Conservation (phyloP, 75 land plant species). For the Pinus albicaulis region DNA sequence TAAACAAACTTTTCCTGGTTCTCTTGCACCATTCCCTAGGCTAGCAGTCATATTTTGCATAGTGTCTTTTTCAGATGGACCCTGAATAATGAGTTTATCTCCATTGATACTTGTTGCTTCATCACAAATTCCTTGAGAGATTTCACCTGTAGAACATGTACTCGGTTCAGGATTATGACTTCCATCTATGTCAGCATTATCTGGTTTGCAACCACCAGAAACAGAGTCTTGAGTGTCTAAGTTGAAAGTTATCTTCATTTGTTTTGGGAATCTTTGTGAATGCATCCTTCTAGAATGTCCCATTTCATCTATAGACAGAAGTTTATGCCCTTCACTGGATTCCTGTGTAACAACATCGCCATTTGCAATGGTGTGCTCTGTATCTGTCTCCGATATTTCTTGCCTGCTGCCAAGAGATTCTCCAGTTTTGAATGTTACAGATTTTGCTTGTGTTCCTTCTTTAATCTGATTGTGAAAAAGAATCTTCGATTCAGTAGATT, state of each 20-base stretch:
- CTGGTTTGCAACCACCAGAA: background rate
- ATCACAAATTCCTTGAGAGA: no score
- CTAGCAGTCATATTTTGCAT: background rate
- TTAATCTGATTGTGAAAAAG: background rate
- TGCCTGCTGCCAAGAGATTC: constrained; percentile 1
- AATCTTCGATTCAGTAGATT: background rate
- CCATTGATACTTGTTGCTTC: constrained; percentile 1
- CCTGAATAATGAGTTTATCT: background rate
- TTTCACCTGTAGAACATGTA: background rate
- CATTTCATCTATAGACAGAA: constrained; percentile 3
- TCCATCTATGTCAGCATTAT: background rate
- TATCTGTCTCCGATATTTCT: background rate
- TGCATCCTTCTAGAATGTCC: constrained; percentile 3
- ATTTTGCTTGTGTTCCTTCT: background rate
- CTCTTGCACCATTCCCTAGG: constrained; percentile 5
- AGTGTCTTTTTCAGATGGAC: background rate
- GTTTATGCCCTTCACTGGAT: constrained; percentile 6
- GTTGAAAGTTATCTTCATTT: constrained; percentile 9
- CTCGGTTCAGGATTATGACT: background rate
- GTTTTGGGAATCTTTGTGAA: constrained; percentile 13
- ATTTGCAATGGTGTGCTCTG: background rate
- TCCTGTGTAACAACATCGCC: background rate
- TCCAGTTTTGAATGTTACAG: background rate
- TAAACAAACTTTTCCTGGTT: constrained; percentile 9
- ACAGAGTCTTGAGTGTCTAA: background rate